Percentiles rank a stretch among this genome's conserved stretches.
Conservation (phyloP, 441 rosid species). For the Brassica hybrid region DNA sequence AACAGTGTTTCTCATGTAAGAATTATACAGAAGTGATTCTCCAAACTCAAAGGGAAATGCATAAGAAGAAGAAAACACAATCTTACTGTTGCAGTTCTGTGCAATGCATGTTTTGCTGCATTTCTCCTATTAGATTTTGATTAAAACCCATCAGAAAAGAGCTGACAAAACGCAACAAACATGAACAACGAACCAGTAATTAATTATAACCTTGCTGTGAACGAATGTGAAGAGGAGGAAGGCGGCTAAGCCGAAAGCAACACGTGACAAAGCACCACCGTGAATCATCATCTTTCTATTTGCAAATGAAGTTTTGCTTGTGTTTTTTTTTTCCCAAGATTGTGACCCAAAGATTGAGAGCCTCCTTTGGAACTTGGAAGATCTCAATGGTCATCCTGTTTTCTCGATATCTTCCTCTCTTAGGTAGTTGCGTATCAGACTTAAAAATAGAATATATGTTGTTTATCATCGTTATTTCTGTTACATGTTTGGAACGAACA, state of each 20-base stretch:
- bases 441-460: conserved; percentile 1
- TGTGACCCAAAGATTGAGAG: background rate
- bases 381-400: conserved; percentile 14
- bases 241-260: conserved; percentile 10
- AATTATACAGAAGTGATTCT: background rate
- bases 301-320: conserved; percentile 3
- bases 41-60: background rate
- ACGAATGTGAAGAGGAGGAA: conserved; percentile 34
- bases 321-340: background rate
- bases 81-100: conserved; percentile 68
- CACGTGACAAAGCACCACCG: conserved; percentile 23
- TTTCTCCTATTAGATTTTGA: conserved; percentile 44
- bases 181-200: background rate
- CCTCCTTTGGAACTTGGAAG: conserved; percentile 18
- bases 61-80: background rate
- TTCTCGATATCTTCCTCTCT: conserved; percentile 4
- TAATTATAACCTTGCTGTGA: conserved; percentile 28
- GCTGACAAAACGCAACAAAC: conserved; percentile 4
- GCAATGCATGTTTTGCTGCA: conserved; percentile 76
- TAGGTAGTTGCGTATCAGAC: background rate
- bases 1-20: background rate
- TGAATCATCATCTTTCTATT: conserved; percentile 22
- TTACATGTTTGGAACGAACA: background rate
- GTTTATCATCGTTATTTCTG: background rate
- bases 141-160: conserved; percentile 13